Percentiles rank a stretch among this genome's conserved stretches.
These are phyloP conservation scores for Fistulina hepatica DNA, from an alignment of 1,284 basidiomycete species.

Conservation along the genomic window DNA sequence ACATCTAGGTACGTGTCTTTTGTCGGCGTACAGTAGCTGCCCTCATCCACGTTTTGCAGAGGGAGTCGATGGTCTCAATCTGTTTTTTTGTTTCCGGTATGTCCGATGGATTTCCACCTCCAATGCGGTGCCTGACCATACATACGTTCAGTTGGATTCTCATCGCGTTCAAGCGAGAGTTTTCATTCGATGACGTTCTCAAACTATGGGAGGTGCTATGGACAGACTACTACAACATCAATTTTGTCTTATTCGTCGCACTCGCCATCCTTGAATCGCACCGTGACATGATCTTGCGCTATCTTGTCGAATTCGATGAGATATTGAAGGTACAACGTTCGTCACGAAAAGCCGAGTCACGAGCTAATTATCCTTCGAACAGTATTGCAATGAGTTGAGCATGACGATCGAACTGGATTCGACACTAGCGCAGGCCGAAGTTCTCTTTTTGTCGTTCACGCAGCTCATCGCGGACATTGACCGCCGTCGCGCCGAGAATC, in stretches of 20 bases:
- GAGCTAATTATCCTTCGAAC: conserved; percentile 6
- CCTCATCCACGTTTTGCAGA: conserved; percentile 38
- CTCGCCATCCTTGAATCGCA: conserved; percentile 91
- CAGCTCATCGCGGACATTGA: conserved; percentile 87
- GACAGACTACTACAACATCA: conserved; percentile 82
- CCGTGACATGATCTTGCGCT: conserved; percentile 86
- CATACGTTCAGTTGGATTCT: conserved; percentile 61
- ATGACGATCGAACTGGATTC: conserved; percentile 91
- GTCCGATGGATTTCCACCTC: conserved; percentile 11
- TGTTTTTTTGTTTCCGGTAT: conserved; percentile 97
- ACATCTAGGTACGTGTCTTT: conserved; percentile 54
- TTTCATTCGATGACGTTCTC: conserved; percentile 81
- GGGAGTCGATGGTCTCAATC: conserved; percentile 81
- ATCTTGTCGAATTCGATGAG: conserved; percentile 74
- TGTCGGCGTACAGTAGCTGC: conserved; percentile 1
- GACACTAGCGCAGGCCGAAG: conserved; percentile 88
- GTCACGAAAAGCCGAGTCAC: conserved; percentile 1
- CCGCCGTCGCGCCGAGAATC: conserved; percentile 53
- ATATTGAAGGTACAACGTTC: conserved; percentile 36
- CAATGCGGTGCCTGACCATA: conserved; percentile 6
- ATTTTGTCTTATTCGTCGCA: conserved; percentile 91
- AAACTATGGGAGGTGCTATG: conserved; percentile 94
- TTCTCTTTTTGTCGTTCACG: conserved; percentile 78
- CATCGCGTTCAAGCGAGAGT: conserved; percentile 93
- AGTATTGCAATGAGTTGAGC: conserved; percentile 89